phyloP scores from a whole-genome alignment of 768 basidiomycete species.

The Auricularia heimuer region DNA sequence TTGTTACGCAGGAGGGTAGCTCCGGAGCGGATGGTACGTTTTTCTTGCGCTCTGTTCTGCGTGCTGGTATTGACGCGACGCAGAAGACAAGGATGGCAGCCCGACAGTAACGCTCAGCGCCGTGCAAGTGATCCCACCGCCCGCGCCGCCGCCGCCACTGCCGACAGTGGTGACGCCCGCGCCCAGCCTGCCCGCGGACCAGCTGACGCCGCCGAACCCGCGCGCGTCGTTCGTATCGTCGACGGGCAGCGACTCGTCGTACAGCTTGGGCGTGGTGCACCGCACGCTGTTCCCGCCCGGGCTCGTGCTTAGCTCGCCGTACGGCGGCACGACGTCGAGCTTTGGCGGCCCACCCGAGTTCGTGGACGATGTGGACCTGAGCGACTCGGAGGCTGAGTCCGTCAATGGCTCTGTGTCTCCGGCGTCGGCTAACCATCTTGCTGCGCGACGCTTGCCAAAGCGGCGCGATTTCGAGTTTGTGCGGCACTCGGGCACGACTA shows the following conservation, averaged over 20 bases:
- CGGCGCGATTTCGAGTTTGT: conserved; percentile 78
- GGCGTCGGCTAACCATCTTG: conserved; percentile 37
- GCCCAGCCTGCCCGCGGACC: background rate
- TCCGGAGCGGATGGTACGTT: too few relatives aligned
- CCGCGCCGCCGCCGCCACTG: background rate
- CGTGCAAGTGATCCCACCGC: background rate
- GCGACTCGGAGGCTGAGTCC: conserved; percentile 45
- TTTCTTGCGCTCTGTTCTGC: too few relatives aligned
- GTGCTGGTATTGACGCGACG: too few relatives aligned
- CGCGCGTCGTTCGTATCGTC: background rate
- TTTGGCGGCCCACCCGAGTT: background rate
- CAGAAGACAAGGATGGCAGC: background rate
- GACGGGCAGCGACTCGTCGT: background rate
- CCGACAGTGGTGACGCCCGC: background rate
- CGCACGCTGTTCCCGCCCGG: background rate
- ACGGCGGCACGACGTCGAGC: background rate
- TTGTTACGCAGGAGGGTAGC: background rate
- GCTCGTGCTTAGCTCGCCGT: background rate
- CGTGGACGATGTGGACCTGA: conserved; percentile 3
- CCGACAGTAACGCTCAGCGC: background rate
- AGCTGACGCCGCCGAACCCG: background rate
- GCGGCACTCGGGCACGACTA: conserved; percentile 32
- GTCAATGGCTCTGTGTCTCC: conserved; percentile 19
- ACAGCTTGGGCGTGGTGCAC: background rate
- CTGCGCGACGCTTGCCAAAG: conserved; percentile 52